Evolutionary conservation across 2,329 filamentous ascomycete genomes (phyloP), one percentile per base, ranked within the genome.

Genomic region (Stemphylium beticola): DNA sequence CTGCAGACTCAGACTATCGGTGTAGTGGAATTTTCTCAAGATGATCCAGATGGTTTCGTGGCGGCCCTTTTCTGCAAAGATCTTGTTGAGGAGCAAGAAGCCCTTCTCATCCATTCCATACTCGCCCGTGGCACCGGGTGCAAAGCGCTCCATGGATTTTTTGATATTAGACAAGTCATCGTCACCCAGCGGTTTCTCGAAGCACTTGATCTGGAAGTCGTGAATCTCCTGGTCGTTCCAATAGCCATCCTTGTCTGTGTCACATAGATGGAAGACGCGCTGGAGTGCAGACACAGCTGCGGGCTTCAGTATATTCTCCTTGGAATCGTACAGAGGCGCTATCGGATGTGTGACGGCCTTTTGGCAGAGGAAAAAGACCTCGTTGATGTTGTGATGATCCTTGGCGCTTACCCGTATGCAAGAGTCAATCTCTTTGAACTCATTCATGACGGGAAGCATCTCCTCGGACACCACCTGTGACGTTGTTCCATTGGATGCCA

Each of bases 11-110:
- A 99, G 79, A 73, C 92, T 97, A 78, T 98, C 95, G 0, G 93
- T 97, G 70, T 99, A 98, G 68, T 96, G 91, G 66, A 96, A 96
- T 64, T 95, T 93, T 53, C 95, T 86, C 58, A 99, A 78, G 56
- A 99, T 97, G 57, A 96, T 92, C 95, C 95, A 99, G 38, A 98
- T 95, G 0, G 95, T 99, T 77, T 99, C 95, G 72, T 99, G 95
- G 11, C 95, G 89, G 11, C 95, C 95, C 74, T 98, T 98, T 73
- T 98, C 93, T 0, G 93, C 95, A 73, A 97, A 99, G 53, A 98
- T 86, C 77, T 93, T 96, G 78, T 98, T 98, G 34, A 99, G 80
- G 62, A 93, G 86, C 43, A 99, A 78, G 68, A 99, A 99, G 0
- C 92, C 93, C 33, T 83, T 83, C 62, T 91, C 85, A 60, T 93